Evolutionary conservation across 179 eudicot species (phyloP).

Genomic region (Beta lomatogona): DNA sequence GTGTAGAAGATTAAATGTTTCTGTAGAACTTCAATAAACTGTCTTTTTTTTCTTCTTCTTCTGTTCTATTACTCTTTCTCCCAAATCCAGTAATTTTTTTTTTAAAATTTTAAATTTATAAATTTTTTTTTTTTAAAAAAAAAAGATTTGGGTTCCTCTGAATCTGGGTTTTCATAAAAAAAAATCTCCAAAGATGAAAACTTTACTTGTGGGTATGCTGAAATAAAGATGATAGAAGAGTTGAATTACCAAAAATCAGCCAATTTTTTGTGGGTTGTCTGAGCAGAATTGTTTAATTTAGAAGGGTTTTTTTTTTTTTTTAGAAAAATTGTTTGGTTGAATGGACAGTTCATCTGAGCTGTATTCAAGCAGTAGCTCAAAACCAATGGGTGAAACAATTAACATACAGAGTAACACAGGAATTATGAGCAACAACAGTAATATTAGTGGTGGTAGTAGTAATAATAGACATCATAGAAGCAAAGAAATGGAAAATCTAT

Average conservation of each 20-base stretch:
- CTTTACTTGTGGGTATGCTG: conserved; percentile 21
- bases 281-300: no score
- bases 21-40: conserved; percentile 2
- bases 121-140: background rate
- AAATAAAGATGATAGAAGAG: conserved; percentile 4
- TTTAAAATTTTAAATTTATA: no score
- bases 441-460: background rate
- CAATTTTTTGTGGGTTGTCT: conserved; percentile 6
- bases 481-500: conserved; percentile 53
- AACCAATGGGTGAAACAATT: conserved; percentile 36
- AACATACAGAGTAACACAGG: background rate
- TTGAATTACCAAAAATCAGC: background rate
- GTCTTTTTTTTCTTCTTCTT: background rate
- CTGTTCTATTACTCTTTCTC: background rate
- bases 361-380: conserved; percentile 23
- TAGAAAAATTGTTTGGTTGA: background rate
- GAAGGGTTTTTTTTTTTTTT: no score
- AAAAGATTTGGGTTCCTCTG: background rate
- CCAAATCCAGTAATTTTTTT: background rate
- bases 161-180: conserved; percentile 23
- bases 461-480: conserved; percentile 1
- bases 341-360: conserved; percentile 39
- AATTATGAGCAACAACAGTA: conserved; percentile 14
- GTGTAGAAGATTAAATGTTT: conserved; percentile 26
- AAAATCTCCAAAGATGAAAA: conserved; percentile 21